Evolutionary conservation across 2,329 filamentous ascomycete genomes (phyloP), one percentile per base, ranked within the genome.

Genomic region (Monosporascus ibericus): DNA sequence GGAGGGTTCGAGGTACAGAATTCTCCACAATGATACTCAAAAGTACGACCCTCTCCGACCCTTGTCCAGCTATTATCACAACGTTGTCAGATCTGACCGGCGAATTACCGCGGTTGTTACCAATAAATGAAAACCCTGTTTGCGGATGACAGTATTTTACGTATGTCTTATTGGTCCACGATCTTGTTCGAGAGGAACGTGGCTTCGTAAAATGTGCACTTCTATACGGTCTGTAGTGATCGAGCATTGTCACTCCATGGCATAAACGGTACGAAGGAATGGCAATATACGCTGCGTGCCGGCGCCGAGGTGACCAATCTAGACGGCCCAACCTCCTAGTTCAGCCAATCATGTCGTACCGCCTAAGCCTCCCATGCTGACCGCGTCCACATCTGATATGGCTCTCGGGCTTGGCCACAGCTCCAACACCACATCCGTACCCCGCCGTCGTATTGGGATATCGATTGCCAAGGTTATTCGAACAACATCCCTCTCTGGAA

Each of bases 101-200:
- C 38, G 18, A 20, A n/a, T n/a, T 40, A 40, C 38, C 17, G 17
- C 6, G 42, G 42, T 18, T 14, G 6, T 7, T 27, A 11, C 6
- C 22, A 30, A 46, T 46, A 46, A n/a, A 30, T 30, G 44, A 22
- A 18, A 48, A 18, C 40, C 46, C n/a, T 48, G 39, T 20, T 40
- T 34, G 27, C 38, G 22, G 38, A 46, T 44, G 47, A 44, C 47
- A 52, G 34, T 38, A 18, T 44, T 47, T 40, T 44, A 34, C 47
- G 39, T 49, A 6, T 6, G 11, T 46, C n/a, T 50, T 20, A 50
- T 53, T 53, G 51, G 44, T 20, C 51, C 48, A 44, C 25, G 48
- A 14, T 38, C 36, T 30, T 25, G 47, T 46, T 27, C 42, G 42
- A 15, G 42, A 46, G 24, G 15, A 46, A 46, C 42, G 42, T 46